Evolutionary conservation across 208 protist species (phyloP).

Genomic region (Trichomonas gallinae): DNA sequence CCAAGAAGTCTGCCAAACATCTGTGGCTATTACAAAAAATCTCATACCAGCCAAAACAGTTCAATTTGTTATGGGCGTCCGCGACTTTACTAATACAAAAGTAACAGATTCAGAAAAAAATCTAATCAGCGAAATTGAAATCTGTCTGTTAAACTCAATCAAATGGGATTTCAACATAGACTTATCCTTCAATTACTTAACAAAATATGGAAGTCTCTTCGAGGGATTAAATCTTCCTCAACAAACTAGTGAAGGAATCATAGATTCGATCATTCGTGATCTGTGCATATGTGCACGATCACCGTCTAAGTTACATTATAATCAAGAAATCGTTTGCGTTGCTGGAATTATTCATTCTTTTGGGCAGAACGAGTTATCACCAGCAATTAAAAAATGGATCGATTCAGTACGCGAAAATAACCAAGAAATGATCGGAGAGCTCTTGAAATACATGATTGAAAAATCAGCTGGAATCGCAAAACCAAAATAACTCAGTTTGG

Average conservation of each 20-base stretch:
- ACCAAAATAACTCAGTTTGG: neutral
- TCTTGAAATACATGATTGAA: neutral
- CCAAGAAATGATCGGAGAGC: neutral
- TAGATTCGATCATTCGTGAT: neutral
- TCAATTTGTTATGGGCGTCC: neutral
- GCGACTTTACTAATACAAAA: neutral
- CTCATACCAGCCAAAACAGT: neutral
- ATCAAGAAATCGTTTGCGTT: neutral
- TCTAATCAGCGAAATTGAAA: neutral
- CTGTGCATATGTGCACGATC: neutral
- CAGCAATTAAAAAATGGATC: neutral
- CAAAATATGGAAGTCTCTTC: neutral
- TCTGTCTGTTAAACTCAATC: neutral
- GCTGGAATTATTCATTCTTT: neutral
- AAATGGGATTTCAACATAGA: neutral
- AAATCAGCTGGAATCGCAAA: neutral
- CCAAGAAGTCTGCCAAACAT: neutral
- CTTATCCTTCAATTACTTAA: neutral
- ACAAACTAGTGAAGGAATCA: neutral
- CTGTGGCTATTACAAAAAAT: neutral
- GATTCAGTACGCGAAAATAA: neutral
- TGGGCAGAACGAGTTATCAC: neutral
- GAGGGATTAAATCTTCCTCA: neutral
- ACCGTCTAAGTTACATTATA: neutral
- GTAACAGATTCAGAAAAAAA: neutral